Evolutionary conservation across 2,329 filamentous ascomycete species (phyloP), one percentile per base, ranked within the genome.

Genomic region (Colletotrichum musicola): DNA sequence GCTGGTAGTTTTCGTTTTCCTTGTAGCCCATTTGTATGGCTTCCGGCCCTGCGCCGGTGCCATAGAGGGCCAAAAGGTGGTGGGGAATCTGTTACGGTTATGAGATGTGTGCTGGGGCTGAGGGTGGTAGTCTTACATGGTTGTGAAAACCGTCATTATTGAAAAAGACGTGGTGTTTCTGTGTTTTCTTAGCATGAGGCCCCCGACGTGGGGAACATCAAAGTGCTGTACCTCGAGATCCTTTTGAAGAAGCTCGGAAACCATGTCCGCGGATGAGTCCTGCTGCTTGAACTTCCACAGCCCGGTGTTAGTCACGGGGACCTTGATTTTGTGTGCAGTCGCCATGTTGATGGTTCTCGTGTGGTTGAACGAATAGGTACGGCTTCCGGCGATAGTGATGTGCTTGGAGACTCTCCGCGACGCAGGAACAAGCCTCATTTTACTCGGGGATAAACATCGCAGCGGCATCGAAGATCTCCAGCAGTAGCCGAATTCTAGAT

Each of bases 111-210:
- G 6, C 20, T 20, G 7, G 22, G 9, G 4, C 47, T 25, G 5
- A 58, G 4, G 18, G 42, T 27, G 6, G 14, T 9, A 10, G 5
- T 66, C 77, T 74, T 81, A 86, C 93, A 75, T 97, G 94, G 77
- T 97, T 93, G 75, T 98, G 95, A 71, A 92, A 97, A 0, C 92
- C 91, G 1, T 79, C 75, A 0, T 85, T 69, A 70, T 96, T 97
- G 84, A 94, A 97, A 81, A 91, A 97, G 66, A 94, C 91, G 75
- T 97, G 92, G 73, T 94, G 88, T 40, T 80, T 81, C 81, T 84
- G 58, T 30, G 46, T 44, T 12, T 20, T 14, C 59, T 51, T 22
- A 62, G 51, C 44, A n/a, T 49, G 27, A 49, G 54, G 44, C 10
- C 10, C 20, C 12, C 30, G 30, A 35, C 30, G 10, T 10, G 10